A percentile compares a stretch with the other conserved stretches of the same genome.
Evolutionary conservation across 768 basidiomycete species (phyloP).

Genomic region (Sporobolomyces phaffii): DNA sequence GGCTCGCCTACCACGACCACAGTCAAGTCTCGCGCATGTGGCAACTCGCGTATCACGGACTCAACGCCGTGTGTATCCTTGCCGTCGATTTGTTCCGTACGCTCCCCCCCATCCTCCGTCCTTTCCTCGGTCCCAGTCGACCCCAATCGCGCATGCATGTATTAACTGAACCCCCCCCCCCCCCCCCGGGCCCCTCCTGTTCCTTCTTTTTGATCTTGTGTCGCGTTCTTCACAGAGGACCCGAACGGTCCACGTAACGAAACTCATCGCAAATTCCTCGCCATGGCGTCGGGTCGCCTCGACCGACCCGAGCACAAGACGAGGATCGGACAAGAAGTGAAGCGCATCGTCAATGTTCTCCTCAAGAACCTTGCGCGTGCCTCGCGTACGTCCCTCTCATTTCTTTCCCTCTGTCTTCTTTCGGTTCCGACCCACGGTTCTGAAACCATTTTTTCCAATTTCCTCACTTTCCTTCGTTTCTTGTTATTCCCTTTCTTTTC

Average conservation of each 20-base stretch:
- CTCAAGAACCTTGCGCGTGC: too few species aligned
- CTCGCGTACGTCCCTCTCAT: neutral
- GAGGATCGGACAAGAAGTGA: neutral
- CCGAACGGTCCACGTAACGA: conserved; percentile 16
- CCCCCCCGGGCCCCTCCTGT: too few species aligned
- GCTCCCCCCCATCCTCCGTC: too few species aligned
- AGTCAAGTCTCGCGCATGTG: conserved; percentile 11
- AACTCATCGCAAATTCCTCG: conserved; percentile 16
- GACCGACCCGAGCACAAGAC: neutral
- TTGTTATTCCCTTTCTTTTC: too few species aligned
- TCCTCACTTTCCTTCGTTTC: too few species aligned
- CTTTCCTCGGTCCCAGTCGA: too few species aligned
- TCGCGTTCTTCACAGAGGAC: conserved; percentile 28
- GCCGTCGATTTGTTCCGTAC: conserved; percentile 31
- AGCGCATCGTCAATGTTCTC: conserved; percentile 1
- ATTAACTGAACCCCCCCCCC: too few species aligned
- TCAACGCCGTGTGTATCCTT: conserved; percentile 26
- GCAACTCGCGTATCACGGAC: conserved; percentile 13
- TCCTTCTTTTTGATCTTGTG: too few species aligned
- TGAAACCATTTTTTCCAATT: too few species aligned
- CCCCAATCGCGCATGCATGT: too few species aligned
- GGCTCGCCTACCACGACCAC: conserved; percentile 21
- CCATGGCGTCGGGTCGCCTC: neutral
- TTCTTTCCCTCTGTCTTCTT: neutral
- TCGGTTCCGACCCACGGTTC: too few species aligned